phyloP scores from a whole-genome alignment of 2,329 filamentous ascomycete genomes.

The Chalara sp. region DNA sequence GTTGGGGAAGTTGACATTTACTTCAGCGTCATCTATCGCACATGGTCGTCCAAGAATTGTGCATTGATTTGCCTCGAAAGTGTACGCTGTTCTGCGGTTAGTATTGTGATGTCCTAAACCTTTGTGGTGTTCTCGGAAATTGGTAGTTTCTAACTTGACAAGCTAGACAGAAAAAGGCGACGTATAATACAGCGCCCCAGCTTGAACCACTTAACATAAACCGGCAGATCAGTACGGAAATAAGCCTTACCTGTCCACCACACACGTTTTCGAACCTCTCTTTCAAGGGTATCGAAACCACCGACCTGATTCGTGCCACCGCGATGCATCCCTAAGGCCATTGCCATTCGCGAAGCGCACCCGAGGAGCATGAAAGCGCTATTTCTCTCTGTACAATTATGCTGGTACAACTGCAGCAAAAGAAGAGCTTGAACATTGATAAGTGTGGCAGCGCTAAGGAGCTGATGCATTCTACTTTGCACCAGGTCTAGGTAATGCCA shows the following conservation, averaged over 20 bases:
- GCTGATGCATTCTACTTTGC: constrained; percentile 28
- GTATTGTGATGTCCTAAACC: too few species aligned
- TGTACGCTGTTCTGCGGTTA: constrained; percentile 8
- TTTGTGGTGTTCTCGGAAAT: too few species aligned
- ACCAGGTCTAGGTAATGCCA: constrained; percentile 27
- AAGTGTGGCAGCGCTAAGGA: constrained; percentile 31
- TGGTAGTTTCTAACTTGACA: too few species aligned
- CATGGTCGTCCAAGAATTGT: constrained; percentile 23
- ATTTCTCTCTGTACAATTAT: constrained; percentile 35
- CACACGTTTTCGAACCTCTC: constrained; percentile 22
- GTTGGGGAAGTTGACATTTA: constrained; percentile 22
- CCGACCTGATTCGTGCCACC: constrained; percentile 28
- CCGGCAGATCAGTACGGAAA: too few species aligned
- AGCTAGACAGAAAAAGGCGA: too few species aligned
- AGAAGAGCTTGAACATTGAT: constrained; percentile 36
- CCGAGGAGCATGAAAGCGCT: constrained; percentile 34
- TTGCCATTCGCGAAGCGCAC: constrained; percentile 34
- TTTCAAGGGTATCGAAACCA: constrained; percentile 27
- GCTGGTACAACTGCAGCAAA: constrained; percentile 34
- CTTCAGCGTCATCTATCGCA: constrained; percentile 23
- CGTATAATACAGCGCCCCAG: too few species aligned
- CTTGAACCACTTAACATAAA: too few species aligned
- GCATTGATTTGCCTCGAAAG: constrained; percentile 24
- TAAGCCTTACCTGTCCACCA: constrained; percentile 19
- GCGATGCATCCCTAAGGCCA: constrained; percentile 37